Base-by-base conservation (phyloP, 352 stramenopile species). In the Phytopythium delawarense region DNA sequence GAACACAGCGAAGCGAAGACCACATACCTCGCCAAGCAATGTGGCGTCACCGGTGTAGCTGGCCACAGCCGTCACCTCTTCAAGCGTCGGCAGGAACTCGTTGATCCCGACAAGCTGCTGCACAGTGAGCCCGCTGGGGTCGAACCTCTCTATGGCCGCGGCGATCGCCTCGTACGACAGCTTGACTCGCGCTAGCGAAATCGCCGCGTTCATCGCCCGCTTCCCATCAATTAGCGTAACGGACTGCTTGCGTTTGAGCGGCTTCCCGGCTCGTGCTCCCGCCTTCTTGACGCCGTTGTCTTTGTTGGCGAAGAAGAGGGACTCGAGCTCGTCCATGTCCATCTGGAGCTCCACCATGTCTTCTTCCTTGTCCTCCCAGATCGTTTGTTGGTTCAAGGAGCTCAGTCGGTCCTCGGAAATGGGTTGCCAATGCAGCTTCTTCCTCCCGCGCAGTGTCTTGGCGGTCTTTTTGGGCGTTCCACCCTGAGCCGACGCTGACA, bases 141-240 rank as follows among this genome's bases (percentile, higher is more conserved):
- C 70, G 58, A 97, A 92, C 12, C 76, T 79, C 25, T 65, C 56
- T 34, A 97, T 80, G 6, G 81, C 84, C 20, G 87, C 67, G 63
- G 88, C 75, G 40, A 98, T 91, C 50, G 94, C 88, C 0, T 76
- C 71, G 72, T 98, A 98, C 23, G 89, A 91, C 45, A 98, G 75
- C 71, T 98, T 98, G 34, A 99, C 80, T 58, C 96, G 73, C 7
- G 94, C 92, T 5, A 99, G 75, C 34, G 97, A 97, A 62, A 99
- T 99, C 1, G 92, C 96, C 35, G 92, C 95, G 72, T 99, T 99
- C 94, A 99, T 99, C 13, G 91, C 96, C 37, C 95, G 88, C 67
- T 99, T 99, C 13, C 84, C 88, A 72, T 99, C 94, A 66, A 98
- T 95, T 59, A 99, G 62, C 72, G 81, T 78, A 58, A 99, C 79